Percentiles rank a stretch among this genome's conserved stretches.
phyloP scores from a whole-genome alignment of 495 filamentous ascomycete species.

The Lasiosphaeria miniovina region DNA sequence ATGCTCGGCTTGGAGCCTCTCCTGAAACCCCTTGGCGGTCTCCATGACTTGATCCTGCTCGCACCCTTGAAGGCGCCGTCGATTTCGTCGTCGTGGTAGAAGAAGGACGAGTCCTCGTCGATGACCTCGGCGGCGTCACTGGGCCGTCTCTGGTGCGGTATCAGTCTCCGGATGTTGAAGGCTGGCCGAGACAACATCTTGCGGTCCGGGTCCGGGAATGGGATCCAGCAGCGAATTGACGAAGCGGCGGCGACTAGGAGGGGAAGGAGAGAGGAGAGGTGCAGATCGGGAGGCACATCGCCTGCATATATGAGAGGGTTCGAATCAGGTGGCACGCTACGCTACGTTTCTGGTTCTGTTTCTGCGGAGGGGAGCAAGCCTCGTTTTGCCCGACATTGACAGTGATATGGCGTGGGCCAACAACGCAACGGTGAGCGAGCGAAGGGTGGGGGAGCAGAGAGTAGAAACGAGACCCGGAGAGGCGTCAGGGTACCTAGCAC shows the following conservation, averaged over 20 bases:
- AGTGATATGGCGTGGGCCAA: too few relatives aligned
- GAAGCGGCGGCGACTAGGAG: conserved; percentile 1
- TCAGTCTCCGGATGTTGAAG: conserved; percentile 45
- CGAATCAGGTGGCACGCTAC: neutral
- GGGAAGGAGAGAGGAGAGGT: conserved; percentile 9
- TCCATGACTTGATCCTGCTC: conserved; percentile 30
- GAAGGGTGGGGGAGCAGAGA: neutral
- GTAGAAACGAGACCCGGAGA: conserved; percentile 2
- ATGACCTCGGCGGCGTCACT: conserved; percentile 21
- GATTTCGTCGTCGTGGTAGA: conserved; percentile 25
- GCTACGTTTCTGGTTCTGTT: conserved; percentile 6
- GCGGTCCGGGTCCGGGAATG: conserved; percentile 5
- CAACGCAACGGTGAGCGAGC: neutral
- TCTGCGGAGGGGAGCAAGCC: neutral
- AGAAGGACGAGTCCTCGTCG: conserved; percentile 29
- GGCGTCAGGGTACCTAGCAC: neutral
- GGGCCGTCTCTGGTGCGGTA: conserved; percentile 35
- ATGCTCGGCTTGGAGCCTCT: conserved; percentile 37
- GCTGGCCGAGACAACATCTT: conserved; percentile 44
- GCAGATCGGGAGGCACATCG: conserved; percentile 9
- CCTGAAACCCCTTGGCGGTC: conserved; percentile 24
- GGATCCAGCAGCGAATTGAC: neutral
- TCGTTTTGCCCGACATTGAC: too few relatives aligned
- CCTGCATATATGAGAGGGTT: conserved; percentile 5
- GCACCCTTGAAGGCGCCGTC: conserved; percentile 17